These are phyloP conservation scores for Triticum monococcum DNA, from an alignment of 176 grass and related monocot species.

Conservation along the genomic window DNA sequence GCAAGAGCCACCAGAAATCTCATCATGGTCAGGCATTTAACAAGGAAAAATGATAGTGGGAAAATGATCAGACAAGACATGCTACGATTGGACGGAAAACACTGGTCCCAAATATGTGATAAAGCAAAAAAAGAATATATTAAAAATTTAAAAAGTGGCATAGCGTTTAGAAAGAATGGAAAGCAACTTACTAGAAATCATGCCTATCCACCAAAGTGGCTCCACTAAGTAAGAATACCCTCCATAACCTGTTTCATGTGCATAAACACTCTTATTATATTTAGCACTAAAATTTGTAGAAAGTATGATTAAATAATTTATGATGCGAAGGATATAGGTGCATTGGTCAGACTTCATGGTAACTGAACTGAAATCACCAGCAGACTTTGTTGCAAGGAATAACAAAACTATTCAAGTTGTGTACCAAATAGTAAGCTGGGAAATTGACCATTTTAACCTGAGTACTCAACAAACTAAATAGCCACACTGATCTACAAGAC, in stretches of 20 bases:
- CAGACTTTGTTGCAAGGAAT: neutral
- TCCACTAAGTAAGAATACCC: slow-evolving; percentile 87
- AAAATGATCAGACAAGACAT: slow-evolving; percentile 10
- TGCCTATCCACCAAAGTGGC: slow-evolving; percentile 90
- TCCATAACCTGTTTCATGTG: slow-evolving; percentile 58
- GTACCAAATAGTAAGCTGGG: neutral
- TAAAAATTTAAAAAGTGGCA: slow-evolving; percentile 6
- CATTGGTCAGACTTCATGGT: neutral
- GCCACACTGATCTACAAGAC: neutral
- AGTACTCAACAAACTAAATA: neutral
- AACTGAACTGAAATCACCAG: neutral
- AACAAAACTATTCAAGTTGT: neutral
- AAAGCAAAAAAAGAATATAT: slow-evolving; percentile 9
- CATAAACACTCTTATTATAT: slow-evolving; percentile 22
- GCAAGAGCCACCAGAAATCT: neutral
- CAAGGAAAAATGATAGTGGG: neutral
- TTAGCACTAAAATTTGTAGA: neutral
- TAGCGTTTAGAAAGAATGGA: slow-evolving; percentile 12
- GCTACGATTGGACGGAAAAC: neutral
- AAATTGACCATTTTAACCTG: slow-evolving; percentile 2
- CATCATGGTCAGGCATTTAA: neutral
- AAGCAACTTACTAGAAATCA: slow-evolving; percentile 76
- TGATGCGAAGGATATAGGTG: neutral
- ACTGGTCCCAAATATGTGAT: neutral
- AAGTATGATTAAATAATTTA: neutral